These are phyloP conservation scores for Trametes sanguinea DNA, from an alignment of 768 basidiomycete species.

Conservation along the genomic window DNA sequence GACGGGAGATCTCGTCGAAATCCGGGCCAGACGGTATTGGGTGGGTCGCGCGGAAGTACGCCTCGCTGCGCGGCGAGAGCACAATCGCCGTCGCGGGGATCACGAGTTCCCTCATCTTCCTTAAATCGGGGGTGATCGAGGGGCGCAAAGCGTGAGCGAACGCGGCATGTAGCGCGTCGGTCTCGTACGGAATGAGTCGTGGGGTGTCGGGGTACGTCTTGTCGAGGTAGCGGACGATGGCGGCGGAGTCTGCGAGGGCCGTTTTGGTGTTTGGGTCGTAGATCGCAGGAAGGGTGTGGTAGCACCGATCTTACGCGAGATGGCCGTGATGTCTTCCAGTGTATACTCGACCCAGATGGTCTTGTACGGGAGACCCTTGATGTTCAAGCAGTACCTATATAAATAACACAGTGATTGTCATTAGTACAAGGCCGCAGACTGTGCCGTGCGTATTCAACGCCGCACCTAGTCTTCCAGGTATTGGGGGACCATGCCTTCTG, in stretches of 20 bases:
- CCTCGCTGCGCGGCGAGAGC: conserved; percentile 18
- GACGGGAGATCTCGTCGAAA: conserved; percentile 37
- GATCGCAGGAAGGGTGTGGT: conserved; percentile 54
- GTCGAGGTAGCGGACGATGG: conserved; percentile 55
- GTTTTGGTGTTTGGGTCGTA: conserved; percentile 46
- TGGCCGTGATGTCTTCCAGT: conserved; percentile 40
- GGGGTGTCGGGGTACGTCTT: conserved; percentile 48
- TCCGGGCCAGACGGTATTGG: conserved; percentile 22
- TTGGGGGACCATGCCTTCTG: conserved; percentile 25
- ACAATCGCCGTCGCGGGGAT: conserved; percentile 12
- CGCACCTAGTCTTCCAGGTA: conserved; percentile 26
- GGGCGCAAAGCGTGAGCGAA: conserved; percentile 31
- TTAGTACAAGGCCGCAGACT: too few species aligned
- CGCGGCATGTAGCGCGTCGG: conserved; percentile 42
- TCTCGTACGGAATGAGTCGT: conserved; percentile 41
- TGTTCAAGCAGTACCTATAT: conserved; percentile 37
- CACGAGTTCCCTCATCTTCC: conserved; percentile 10
- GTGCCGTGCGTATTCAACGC: not conserved
- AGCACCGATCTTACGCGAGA: conserved; percentile 40
- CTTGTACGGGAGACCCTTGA: conserved; percentile 45
- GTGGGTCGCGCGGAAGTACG: conserved; percentile 39
- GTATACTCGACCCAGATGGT: conserved; percentile 56
- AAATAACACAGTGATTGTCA: not conserved
- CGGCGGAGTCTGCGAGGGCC: conserved; percentile 44
- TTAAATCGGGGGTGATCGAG: conserved; percentile 26